Conservation (phyloP, 2,329 filamentous ascomycete species). For the Talaromyces sp. region DNA sequence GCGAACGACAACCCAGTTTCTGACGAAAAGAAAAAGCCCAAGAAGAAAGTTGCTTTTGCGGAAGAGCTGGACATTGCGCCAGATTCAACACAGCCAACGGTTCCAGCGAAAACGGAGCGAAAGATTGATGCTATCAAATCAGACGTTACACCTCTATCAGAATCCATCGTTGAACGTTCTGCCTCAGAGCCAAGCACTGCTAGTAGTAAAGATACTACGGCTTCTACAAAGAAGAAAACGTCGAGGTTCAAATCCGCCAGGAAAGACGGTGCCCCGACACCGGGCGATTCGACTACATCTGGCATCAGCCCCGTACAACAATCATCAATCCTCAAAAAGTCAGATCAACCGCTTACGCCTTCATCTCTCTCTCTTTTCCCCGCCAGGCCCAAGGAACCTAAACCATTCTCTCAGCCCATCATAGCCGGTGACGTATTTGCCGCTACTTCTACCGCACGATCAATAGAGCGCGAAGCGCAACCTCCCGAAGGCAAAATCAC, state of each 20-base stretch:
- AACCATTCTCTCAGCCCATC: slow-evolving; percentile 37
- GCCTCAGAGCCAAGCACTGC: not conserved
- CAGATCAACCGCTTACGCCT: slow-evolving; percentile 19
- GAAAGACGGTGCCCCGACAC: slow-evolving; percentile 17
- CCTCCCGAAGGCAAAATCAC: slow-evolving; percentile 49
- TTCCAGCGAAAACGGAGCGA: slow-evolving; percentile 16
- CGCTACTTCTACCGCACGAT: not conserved
- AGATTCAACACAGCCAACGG: slow-evolving; percentile 20
- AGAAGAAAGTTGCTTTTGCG: slow-evolving; percentile 78
- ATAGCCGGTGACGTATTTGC: slow-evolving; percentile 15
- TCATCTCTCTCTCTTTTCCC: slow-evolving; percentile 34
- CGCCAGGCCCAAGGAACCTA: slow-evolving; percentile 32
- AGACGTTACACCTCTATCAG: slow-evolving; percentile 33
- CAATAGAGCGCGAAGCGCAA: slow-evolving; percentile 22
- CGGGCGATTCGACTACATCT: slow-evolving; percentile 12
- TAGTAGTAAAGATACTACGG: slow-evolving; percentile 17
- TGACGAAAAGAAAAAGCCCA: slow-evolving; percentile 20
- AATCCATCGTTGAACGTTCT: slow-evolving; percentile 43
- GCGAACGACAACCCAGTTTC: slow-evolving; percentile 14
- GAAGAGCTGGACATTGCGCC: slow-evolving; percentile 65
- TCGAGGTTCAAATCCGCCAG: slow-evolving; percentile 43
- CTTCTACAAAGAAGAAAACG: slow-evolving; percentile 32
- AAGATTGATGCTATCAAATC: slow-evolving; percentile 25
- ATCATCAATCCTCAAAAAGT: slow-evolving; percentile 16
- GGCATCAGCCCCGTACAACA: not conserved